Evolutionary conservation across 495 filamentous ascomycete genomes (phyloP).

Genomic region (Aspergillus sclerotioniger): DNA sequence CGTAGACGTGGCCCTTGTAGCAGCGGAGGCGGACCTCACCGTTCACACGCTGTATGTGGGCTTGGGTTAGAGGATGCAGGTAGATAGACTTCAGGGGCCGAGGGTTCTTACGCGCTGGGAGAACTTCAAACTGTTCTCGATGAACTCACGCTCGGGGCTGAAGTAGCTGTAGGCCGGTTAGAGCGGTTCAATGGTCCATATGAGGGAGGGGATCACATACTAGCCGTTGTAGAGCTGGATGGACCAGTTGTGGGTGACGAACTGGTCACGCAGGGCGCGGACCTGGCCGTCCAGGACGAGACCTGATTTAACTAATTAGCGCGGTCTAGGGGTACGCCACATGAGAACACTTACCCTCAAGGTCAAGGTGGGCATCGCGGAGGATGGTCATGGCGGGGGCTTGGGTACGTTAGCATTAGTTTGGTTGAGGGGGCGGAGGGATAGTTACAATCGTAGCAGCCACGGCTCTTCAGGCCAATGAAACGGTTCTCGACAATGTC

Average conservation of each 20-base stretch:
- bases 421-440: not conserved
- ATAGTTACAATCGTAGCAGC: conserved; percentile 70
- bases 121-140: conserved; percentile 69
- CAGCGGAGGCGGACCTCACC: conserved; percentile 66
- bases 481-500: conserved; percentile 91
- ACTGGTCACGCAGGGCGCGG: conserved; percentile 75
- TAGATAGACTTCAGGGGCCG: not conserved
- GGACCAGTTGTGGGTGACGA: conserved; percentile 73
- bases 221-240: conserved; percentile 26
- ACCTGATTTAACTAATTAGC: conserved; percentile 70
- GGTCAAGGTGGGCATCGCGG: conserved; percentile 65
- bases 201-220: not conserved
- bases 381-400: conserved; percentile 70
- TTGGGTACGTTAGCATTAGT: conserved; percentile 7
- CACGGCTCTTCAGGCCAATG: conserved; percentile 82
- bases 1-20: conserved; percentile 75
- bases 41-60: conserved; percentile 45
- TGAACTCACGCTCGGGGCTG: conserved; percentile 74
- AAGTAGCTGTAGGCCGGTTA: conserved; percentile 57
- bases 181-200: conserved; percentile 27
- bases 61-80: not conserved
- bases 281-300: conserved; percentile 83
- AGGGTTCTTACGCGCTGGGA: conserved; percentile 55
- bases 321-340: not conserved
- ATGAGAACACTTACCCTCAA: conserved; percentile 24